A percentile compares a stretch with the other conserved stretches of the same genome.
phyloP scores from a whole-genome alignment of 2,329 filamentous ascomycete species.

The Phialophora expanda region DNA sequence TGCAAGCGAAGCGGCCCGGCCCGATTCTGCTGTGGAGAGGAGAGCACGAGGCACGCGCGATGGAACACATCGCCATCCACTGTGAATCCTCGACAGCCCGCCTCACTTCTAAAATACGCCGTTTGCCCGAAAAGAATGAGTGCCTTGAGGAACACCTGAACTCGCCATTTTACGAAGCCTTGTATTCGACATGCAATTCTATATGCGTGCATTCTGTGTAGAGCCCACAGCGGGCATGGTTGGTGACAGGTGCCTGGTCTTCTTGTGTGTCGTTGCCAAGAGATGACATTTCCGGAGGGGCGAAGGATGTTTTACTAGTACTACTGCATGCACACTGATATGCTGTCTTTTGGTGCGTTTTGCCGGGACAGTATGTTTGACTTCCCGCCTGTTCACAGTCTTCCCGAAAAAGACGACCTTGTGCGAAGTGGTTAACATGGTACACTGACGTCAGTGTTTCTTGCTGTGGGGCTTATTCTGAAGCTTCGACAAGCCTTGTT shows the following conservation, averaged over 20 bases:
- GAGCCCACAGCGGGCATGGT: not conserved
- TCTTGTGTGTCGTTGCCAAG: not conserved
- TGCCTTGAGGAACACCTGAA: conserved; percentile 1
- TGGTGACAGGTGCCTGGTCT: not conserved
- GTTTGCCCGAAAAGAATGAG: not conserved
- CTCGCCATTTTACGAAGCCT: not conserved
- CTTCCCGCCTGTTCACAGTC: not conserved
- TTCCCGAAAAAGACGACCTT: too few relatives aligned
- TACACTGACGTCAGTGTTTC: not conserved
- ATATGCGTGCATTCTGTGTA: not conserved
- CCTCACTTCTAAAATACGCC: conserved; percentile 7
- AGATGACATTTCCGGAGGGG: not conserved
- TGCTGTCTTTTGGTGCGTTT: not conserved
- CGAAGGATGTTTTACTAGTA: not conserved
- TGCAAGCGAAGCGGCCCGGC: not conserved
- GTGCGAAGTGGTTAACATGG: not conserved
- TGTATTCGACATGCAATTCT: too few relatives aligned
- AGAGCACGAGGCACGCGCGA: not conserved
- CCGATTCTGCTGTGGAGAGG: not conserved
- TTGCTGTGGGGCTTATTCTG: not conserved
- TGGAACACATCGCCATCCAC: not conserved
- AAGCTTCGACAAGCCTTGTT: not conserved
- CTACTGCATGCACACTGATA: not conserved
- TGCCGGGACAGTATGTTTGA: not conserved
- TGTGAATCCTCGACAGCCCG: not conserved